Conservation (phyloP, 1,284 basidiomycete genomes). For the Vanrija sp. region DNA sequence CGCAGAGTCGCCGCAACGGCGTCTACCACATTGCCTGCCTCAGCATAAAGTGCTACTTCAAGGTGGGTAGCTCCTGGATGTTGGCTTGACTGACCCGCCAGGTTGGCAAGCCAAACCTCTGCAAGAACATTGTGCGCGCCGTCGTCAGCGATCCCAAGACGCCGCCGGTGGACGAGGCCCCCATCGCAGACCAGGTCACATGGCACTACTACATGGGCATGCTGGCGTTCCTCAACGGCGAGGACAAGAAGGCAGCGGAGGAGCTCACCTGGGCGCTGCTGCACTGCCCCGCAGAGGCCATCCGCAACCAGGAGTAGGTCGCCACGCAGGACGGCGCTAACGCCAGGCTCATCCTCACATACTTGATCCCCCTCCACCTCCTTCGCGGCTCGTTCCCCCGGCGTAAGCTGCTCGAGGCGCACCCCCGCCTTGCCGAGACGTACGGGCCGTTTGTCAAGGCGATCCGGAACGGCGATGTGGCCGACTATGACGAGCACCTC, state of each 20-base stretch:
- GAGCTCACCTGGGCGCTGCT: slow-evolving; percentile 78
- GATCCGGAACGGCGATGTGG: slow-evolving; percentile 71
- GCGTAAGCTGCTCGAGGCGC: slow-evolving; percentile 60
- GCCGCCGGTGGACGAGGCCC: slow-evolving; percentile 70
- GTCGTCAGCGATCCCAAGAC: slow-evolving; percentile 80
- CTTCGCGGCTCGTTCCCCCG: slow-evolving; percentile 80
- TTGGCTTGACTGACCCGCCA: slow-evolving; percentile 39
- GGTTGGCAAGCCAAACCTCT: slow-evolving; percentile 85
- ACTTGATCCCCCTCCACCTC: slow-evolving; percentile 82
- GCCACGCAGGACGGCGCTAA: neutral
- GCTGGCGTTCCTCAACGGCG: slow-evolving; percentile 87
- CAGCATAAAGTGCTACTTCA: slow-evolving; percentile 91
- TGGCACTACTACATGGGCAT: slow-evolving; percentile 92
- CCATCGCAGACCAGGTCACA: slow-evolving; percentile 83
- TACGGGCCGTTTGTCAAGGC: slow-evolving; percentile 77
- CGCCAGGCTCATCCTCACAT: slow-evolving; percentile 76
- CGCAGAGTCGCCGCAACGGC: slow-evolving; percentile 84
- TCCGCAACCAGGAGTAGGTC: slow-evolving; percentile 73
- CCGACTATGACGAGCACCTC: slow-evolving; percentile 73
- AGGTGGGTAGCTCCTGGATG: slow-evolving; percentile 57
- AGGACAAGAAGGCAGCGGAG: slow-evolving; percentile 78
- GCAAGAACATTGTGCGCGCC: slow-evolving; percentile 87
- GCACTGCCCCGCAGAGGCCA: slow-evolving; percentile 65
- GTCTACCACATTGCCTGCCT: slow-evolving; percentile 91
- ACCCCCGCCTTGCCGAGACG: slow-evolving; percentile 67